These are phyloP conservation scores for Exophiala mesophila DNA, from an alignment of 2,329 filamentous ascomycete genomes.

Conservation along the genomic window DNA sequence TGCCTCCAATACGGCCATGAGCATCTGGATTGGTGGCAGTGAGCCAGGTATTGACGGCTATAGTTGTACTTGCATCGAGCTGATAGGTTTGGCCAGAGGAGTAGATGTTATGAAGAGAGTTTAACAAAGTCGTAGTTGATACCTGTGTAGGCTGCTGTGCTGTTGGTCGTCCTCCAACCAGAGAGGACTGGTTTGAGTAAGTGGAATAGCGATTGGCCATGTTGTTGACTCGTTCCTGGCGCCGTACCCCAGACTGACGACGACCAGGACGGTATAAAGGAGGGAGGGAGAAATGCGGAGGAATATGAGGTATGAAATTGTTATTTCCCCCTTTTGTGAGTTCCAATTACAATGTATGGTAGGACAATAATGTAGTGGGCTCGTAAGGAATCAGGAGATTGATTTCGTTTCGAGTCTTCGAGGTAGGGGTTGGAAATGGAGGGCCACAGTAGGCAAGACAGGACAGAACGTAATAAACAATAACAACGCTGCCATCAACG, in stretches of 20 bases:
- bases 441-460: too few relatives aligned
- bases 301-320: conserved; percentile 1
- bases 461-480: too few relatives aligned
- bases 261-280: conserved; percentile 17
- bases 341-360: too few relatives aligned
- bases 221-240: conserved; percentile 9
- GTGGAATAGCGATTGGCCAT: conserved; percentile 60
- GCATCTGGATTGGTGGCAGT: conserved; percentile 68
- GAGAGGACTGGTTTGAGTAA: conserved; percentile 58
- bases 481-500: too few relatives aligned
- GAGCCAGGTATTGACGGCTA: conserved; percentile 94
- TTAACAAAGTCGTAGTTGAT: conserved; percentile 87
- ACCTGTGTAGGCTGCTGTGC: conserved; percentile 72
- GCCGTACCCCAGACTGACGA: conserved; percentile 19
- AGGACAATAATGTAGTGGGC: too few relatives aligned
- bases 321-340: too few relatives aligned
- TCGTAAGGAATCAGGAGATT: too few relatives aligned
- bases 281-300: conserved; percentile 1
- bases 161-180: conserved; percentile 51
- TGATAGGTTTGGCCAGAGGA: conserved; percentile 74
- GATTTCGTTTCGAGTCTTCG: too few relatives aligned
- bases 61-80: conserved; percentile 81
- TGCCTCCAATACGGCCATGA: conserved; percentile 67
- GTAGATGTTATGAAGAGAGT: conserved; percentile 86
- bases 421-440: too few relatives aligned